These are phyloP conservation scores for Talaromyces proteolyticus DNA, from an alignment of 495 filamentous ascomycete species.

Conservation along the genomic window DNA sequence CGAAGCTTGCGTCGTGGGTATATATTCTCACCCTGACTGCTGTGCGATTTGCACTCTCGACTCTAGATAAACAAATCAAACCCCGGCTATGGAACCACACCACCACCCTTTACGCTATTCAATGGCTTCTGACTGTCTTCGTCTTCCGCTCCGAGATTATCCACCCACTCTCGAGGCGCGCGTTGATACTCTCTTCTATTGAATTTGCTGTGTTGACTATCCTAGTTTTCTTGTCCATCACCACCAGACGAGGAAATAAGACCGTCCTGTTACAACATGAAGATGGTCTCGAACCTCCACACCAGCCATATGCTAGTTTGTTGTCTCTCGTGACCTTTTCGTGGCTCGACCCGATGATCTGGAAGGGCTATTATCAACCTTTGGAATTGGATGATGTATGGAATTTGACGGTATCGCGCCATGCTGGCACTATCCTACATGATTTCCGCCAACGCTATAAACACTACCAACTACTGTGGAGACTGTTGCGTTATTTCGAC, in stretches of 20 bases:
- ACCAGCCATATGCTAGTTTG: slow-evolving; percentile 79
- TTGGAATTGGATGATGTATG: slow-evolving; percentile 81
- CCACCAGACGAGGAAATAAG: slow-evolving; percentile 89
- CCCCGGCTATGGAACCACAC: slow-evolving; percentile 92
- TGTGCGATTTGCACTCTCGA: slow-evolving; percentile 66
- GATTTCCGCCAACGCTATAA: slow-evolving; percentile 84
- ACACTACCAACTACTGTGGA: slow-evolving; percentile 72
- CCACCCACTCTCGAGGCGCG: slow-evolving; percentile 54
- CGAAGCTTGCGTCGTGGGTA: slow-evolving; percentile 64
- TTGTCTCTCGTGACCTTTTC: slow-evolving; percentile 82
- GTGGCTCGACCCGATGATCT: slow-evolving; percentile 88
- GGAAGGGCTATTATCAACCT: slow-evolving; percentile 84
- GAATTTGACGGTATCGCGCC: slow-evolving; percentile 85
- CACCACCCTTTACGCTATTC: slow-evolving; percentile 71
- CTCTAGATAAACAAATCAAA: slow-evolving; percentile 53
- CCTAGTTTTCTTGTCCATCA: slow-evolving; percentile 67
- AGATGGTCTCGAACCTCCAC: slow-evolving; percentile 76
- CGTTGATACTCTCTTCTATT: slow-evolving; percentile 54
- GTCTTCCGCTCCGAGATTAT: slow-evolving; percentile 83
- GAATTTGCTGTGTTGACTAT: slow-evolving; percentile 72
- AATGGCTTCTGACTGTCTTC: slow-evolving; percentile 72
- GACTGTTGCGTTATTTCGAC: slow-evolving; percentile 80
- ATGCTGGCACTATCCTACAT: slow-evolving; percentile 69
- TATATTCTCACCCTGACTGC: slow-evolving; percentile 75
- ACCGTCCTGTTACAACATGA: slow-evolving; percentile 80